Conservation (phyloP, 2,329 filamentous ascomycete species). For the Ceratocystis smalleyi region DNA sequence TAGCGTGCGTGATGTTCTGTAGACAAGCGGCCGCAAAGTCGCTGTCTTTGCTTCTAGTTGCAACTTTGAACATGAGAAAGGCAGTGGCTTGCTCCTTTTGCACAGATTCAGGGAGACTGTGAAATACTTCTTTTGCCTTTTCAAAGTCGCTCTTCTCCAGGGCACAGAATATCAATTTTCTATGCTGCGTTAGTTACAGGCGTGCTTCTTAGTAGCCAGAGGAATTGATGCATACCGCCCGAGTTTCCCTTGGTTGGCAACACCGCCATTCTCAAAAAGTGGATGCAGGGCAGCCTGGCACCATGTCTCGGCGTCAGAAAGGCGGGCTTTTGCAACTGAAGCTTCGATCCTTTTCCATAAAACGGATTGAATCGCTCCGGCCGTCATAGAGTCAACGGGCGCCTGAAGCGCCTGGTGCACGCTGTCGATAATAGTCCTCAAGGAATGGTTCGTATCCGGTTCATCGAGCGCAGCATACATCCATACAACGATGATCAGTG, state of each 20-base stretch:
- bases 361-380: conserved; percentile 55
- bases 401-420: conserved; percentile 32
- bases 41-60: conserved; percentile 42
- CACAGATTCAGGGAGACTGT: conserved; percentile 41
- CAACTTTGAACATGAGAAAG: conserved; percentile 62
- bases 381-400: conserved; percentile 42
- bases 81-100: conserved; percentile 49
- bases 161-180: conserved; percentile 59
- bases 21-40: conserved; percentile 50
- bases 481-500: conserved; percentile 52
- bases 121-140: conserved; percentile 38
- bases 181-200: conserved; percentile 23
- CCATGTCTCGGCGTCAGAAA: conserved; percentile 48
- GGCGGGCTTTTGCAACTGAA: conserved; percentile 36
- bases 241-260: conserved; percentile 52
- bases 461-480: conserved; percentile 35
- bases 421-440: conserved; percentile 18
- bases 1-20: conserved; percentile 38
- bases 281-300: conserved; percentile 52
- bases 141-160: conserved; percentile 41
- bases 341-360: conserved; percentile 67
- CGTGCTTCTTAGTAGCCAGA: not conserved
- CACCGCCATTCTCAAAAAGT: conserved; percentile 50
- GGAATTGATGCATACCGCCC: conserved; percentile 35
- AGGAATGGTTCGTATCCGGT: conserved; percentile 15